These are phyloP conservation scores for Ustanciosporium gigantosporum DNA, from an alignment of 1,284 basidiomycete genomes.

Conservation along the genomic window DNA sequence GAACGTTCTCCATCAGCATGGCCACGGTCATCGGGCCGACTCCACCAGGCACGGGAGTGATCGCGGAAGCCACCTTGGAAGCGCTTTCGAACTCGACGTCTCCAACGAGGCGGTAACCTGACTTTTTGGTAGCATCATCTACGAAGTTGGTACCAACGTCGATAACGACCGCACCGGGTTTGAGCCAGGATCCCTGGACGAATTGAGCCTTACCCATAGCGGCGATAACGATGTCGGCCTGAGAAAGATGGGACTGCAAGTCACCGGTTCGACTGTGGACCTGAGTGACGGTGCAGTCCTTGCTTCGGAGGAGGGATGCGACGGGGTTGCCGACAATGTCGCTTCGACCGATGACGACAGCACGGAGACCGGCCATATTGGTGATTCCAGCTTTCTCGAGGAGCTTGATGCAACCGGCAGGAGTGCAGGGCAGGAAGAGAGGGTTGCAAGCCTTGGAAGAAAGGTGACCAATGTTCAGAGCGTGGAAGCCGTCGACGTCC, in stretches of 20 bases:
- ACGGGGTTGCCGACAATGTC: constrained; percentile 98
- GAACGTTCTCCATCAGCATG: constrained; percentile 94
- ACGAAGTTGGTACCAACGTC: constrained; percentile 94
- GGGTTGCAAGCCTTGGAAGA: constrained; percentile 87
- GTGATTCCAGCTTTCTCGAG: constrained; percentile 80
- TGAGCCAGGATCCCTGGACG: constrained; percentile 92
- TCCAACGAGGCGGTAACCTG: constrained; percentile 91
- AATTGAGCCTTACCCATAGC: constrained; percentile 91
- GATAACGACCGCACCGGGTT: constrained; percentile 74
- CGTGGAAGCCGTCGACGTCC: constrained; percentile 99
- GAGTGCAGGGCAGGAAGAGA: constrained; percentile 92
- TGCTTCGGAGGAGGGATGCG: constrained; percentile 81
- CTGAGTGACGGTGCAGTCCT: constrained; percentile 95
- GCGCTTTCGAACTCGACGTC: constrained; percentile 89
- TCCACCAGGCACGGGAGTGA: constrained; percentile 92
- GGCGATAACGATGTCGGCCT: constrained; percentile 88
- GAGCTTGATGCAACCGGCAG: constrained; percentile 86
- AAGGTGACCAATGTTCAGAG: constrained; percentile 96
- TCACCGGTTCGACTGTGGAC: constrained; percentile 89
- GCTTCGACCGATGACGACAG: constrained; percentile 92
- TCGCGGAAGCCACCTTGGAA: constrained; percentile 76
- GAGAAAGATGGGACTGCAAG: constrained; percentile 72
- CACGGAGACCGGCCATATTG: constrained; percentile 66
- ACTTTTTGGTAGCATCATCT: constrained; percentile 81
- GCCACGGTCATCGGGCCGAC: constrained; percentile 99